A percentile compares a stretch with the other conserved stretches of the same genome.
These are phyloP conservation scores for Fusarium bactridioides DNA, from an alignment of 2,329 filamentous ascomycete species.

Conservation along the genomic window DNA sequence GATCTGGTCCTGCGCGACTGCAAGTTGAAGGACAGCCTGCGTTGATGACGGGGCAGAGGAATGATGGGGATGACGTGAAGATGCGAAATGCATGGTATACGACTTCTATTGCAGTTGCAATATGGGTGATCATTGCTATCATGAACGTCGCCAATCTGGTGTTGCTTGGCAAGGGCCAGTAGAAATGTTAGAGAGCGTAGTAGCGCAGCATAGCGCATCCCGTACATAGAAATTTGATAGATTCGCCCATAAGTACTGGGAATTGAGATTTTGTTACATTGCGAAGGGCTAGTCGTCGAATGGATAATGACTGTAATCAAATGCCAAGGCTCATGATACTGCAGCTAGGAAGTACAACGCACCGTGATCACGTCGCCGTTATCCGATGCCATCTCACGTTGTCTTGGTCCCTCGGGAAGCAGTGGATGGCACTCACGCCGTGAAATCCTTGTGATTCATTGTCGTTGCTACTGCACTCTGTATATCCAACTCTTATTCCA, in stretches of 20 bases:
- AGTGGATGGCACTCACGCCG: fast-evolving
- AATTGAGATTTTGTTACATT: background rate
- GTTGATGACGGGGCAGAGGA: background rate
- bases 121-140: constrained; percentile 78
- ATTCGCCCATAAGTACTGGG: fast-evolving
- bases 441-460: too few species aligned
- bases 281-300: background rate
- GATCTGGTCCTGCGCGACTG: background rate
- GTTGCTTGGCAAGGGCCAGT: background rate
- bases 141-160: constrained; percentile 84
- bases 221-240: fast-evolving
- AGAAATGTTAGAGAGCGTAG: fast-evolving
- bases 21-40: background rate
- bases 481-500: too few species aligned
- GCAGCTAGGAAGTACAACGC: too few species aligned
- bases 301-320: background rate
- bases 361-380: background rate
- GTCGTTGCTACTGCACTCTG: too few species aligned
- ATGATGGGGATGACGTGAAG: constrained; percentile 47
- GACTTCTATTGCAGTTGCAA: constrained; percentile 59
- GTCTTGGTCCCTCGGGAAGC: too few species aligned
- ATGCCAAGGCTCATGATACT: background rate
- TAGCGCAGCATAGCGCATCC: fast-evolving
- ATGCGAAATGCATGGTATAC: constrained; percentile 80
- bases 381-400: fast-evolving